Percentiles rank a stretch among this genome's conserved stretches.
These are phyloP conservation scores for Coemansia sp. DNA, from an alignment of 192 early-diverging fungal genomes.

Conservation along the genomic window DNA sequence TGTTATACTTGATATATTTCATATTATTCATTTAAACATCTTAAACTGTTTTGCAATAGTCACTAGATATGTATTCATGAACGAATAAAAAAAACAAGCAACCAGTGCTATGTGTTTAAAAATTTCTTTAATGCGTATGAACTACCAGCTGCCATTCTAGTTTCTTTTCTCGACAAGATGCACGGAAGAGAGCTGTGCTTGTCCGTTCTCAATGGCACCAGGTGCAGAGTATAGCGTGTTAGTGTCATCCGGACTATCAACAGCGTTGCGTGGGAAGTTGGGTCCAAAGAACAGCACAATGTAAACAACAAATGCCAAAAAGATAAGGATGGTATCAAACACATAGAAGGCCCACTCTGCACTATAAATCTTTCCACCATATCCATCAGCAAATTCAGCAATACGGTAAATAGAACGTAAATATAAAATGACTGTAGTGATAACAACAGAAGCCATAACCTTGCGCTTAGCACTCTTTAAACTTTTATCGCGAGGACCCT, in stretches of 20 bases:
- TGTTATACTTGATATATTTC: too few relatives aligned
- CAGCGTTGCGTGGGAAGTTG: constrained; percentile 11
- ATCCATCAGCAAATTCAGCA: constrained; percentile 47
- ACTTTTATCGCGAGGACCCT: constrained; percentile 5
- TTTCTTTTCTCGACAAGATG: too few relatives aligned
- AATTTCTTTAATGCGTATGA: too few relatives aligned
- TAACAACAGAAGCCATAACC: constrained; percentile 18
- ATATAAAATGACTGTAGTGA: constrained; percentile 37
- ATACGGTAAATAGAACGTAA: constrained; percentile 50
- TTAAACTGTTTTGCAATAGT: too few relatives aligned
- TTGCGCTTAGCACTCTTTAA: constrained; percentile 19
- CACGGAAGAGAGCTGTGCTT: too few relatives aligned
- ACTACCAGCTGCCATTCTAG: too few relatives aligned
- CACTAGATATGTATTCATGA: too few relatives aligned
- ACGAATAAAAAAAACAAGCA: not conserved
- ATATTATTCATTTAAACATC: too few relatives aligned
- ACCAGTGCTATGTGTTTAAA: not conserved
- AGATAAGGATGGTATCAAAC: constrained; percentile 50
- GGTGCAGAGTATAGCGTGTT: too few relatives aligned
- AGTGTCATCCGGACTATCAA: too few relatives aligned
- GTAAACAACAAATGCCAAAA: constrained; percentile 39
- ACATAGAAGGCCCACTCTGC: constrained; percentile 52
- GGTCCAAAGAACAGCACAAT: constrained; percentile 30
- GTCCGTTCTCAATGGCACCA: too few relatives aligned
- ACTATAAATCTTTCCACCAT: constrained; percentile 38